These are phyloP conservation scores for Calendula officinalis DNA, from an alignment of 129 eudicot species.

Conservation along the genomic window DNA sequence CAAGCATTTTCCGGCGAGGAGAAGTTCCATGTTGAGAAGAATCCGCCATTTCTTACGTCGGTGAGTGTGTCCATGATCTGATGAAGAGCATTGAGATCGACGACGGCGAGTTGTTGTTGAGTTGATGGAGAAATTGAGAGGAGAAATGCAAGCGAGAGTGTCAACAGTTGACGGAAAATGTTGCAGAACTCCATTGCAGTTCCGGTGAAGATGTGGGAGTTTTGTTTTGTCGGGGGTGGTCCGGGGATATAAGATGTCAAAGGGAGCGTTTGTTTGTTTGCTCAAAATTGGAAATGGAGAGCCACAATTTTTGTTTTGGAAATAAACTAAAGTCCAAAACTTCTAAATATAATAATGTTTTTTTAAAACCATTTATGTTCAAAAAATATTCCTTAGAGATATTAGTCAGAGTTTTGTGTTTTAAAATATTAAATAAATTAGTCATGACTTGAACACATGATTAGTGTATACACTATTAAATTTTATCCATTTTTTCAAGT, in stretches of 20 bases:
- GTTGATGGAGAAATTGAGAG: constrained; percentile 18
- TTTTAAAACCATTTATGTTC: background rate
- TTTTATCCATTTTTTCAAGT: too few species aligned
- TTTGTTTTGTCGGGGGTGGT: constrained; percentile 5
- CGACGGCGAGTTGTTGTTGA: constrained; percentile 19
- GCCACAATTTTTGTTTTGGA: constrained; percentile 36
- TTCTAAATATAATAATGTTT: constrained; percentile 2
- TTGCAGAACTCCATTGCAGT: constrained; percentile 11
- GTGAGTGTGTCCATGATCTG: constrained; percentile 49
- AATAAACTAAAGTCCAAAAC: constrained; percentile 30
- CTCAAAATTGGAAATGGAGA: constrained; percentile 28
- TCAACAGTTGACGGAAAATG: constrained; percentile 18
- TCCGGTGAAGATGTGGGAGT: constrained; percentile 15
- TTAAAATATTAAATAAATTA: too few species aligned
- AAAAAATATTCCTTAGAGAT: background rate
- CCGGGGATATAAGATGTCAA: constrained; percentile 12
- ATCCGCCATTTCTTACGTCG: constrained; percentile 39
- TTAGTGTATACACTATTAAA: too few species aligned
- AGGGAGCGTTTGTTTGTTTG: constrained; percentile 34
- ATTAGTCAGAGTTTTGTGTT: background rate
- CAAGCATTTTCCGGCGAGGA: constrained; percentile 47
- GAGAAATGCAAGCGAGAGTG: constrained; percentile 5
- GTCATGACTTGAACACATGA: too few species aligned
- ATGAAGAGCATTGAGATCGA: constrained; percentile 33
- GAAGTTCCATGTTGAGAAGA: constrained; percentile 79